phyloP scores from a whole-genome alignment of 1,284 basidiomycete genomes.

The Blastosporella zonata region DNA sequence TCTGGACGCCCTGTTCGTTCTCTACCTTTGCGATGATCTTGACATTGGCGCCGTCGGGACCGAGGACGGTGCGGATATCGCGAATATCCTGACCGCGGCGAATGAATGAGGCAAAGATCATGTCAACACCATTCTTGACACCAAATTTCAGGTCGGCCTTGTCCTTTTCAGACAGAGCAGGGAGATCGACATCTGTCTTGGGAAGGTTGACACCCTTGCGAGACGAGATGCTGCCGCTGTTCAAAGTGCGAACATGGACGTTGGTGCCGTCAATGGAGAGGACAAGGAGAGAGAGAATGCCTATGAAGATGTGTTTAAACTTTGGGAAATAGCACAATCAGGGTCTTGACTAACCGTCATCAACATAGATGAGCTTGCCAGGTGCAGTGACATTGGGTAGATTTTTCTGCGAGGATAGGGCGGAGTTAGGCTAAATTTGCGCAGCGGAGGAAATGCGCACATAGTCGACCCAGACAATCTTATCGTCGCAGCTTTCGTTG shows the following conservation, averaged over 20 bases:
- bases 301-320: constrained; percentile 31
- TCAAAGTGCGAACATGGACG: constrained; percentile 86
- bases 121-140: constrained; percentile 97
- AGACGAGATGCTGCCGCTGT: constrained; percentile 92
- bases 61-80: constrained; percentile 89
- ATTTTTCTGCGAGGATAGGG: constrained; percentile 59
- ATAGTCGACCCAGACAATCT: constrained; percentile 90
- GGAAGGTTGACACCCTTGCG: constrained; percentile 99
- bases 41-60: constrained; percentile 88
- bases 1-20: constrained; percentile 95
- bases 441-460: constrained; percentile 43
- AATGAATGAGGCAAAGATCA: constrained; percentile 98
- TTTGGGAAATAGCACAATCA: background rate
- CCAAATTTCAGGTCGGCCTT: constrained; percentile 94
- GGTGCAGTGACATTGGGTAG: constrained; percentile 93
- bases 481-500: constrained; percentile 77
- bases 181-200: constrained; percentile 97
- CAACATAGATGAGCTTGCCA: constrained; percentile 96
- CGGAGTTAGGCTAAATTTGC: constrained; percentile 13
- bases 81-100: constrained; percentile 89
- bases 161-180: constrained; percentile 97
- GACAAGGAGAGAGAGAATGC: constrained; percentile 93
- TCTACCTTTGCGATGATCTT: constrained; percentile 99
- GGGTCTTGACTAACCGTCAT: constrained; percentile 69
- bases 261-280: constrained; percentile 79